A percentile compares a stretch with the other conserved stretches of the same genome.
Evolutionary conservation across 78 protist genomes (phyloP).

Genomic region (Protostelium mycophagum): DNA sequence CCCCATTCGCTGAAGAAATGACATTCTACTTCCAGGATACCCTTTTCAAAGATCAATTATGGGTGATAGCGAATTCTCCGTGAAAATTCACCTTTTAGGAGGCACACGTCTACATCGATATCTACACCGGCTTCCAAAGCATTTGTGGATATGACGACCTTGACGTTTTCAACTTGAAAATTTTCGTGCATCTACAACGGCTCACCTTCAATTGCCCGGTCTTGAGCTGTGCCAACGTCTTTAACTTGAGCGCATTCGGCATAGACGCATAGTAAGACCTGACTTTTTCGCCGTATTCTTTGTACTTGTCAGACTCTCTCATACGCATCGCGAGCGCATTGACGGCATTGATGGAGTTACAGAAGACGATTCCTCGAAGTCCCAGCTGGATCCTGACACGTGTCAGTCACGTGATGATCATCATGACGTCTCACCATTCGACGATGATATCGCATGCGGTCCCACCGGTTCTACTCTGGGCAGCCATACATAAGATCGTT

Average conservation of each 20-base stretch:
- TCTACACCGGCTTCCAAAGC: conserved; percentile 72
- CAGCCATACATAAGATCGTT: background rate
- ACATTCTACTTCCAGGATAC: background rate
- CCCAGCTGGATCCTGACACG: conserved; percentile 6
- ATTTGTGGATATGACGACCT: conserved; percentile 44
- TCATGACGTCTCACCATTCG: background rate
- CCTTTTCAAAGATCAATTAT: no score
- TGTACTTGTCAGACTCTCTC: conserved; percentile 1
- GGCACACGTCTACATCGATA: conserved; percentile 60
- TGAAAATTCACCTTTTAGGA: background rate
- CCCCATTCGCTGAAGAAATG: background rate
- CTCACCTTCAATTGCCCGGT: conserved; percentile 22
- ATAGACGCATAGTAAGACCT: conserved; percentile 32
- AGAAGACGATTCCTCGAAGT: conserved; percentile 41
- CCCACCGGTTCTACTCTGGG: background rate
- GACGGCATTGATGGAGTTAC: conserved; percentile 27
- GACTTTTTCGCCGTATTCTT: background rate
- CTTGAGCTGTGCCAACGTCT: conserved; percentile 26
- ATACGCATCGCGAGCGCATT: conserved; percentile 6
- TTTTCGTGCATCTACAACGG: background rate
- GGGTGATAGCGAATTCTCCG: background rate
- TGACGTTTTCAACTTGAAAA: background rate
- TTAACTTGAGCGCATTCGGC: conserved; percentile 1
- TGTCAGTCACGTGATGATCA: no score
- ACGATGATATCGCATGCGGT: background rate